A percentile compares a stretch with the other conserved stretches of the same genome.
phyloP scores from a whole-genome alignment of 139 green algal species.

The Chlamydomonas incerta region DNA sequence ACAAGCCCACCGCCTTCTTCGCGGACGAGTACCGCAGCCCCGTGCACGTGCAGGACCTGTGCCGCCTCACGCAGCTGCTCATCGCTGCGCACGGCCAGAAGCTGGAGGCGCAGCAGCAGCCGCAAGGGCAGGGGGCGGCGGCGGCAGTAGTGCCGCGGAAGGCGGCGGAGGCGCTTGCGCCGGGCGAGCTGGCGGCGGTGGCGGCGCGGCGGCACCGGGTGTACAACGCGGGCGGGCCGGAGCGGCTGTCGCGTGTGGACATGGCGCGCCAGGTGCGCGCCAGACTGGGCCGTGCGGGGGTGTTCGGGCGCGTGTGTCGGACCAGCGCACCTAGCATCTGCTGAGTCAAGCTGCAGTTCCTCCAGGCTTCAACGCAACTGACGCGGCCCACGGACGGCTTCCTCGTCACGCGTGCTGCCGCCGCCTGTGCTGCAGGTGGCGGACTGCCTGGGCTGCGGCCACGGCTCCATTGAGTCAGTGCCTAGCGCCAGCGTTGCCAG shows the following conservation, averaged over 20 bases:
- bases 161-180: background rate
- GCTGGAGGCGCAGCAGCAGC: background rate
- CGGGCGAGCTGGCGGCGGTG: background rate
- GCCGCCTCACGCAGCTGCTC: background rate
- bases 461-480: slow-evolving; percentile 20
- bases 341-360: too few species aligned
- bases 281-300: too few species aligned
- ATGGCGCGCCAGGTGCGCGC: slow-evolving; percentile 74
- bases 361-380: too few species aligned
- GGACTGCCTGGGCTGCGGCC: slow-evolving; percentile 46
- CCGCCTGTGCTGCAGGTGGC: slow-evolving; percentile 45
- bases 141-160: background rate
- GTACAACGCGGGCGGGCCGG: slow-evolving; percentile 80
- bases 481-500: slow-evolving; percentile 45
- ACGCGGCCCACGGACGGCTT: too few species aligned
- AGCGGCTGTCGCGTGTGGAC: slow-evolving; percentile 75
- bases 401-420: too few species aligned
- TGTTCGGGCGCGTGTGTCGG: too few species aligned
- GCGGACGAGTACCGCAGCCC: slow-evolving; percentile 61
- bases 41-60: slow-evolving; percentile 50
- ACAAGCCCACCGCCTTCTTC: slow-evolving; percentile 54
- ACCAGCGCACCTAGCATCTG: too few species aligned
- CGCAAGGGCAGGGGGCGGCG: background rate
- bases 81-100: background rate
- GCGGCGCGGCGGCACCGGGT: slow-evolving; percentile 9